These are phyloP conservation scores for Leccinum obscurum DNA, from an alignment of 768 basidiomycete species.

Conservation along the genomic window DNA sequence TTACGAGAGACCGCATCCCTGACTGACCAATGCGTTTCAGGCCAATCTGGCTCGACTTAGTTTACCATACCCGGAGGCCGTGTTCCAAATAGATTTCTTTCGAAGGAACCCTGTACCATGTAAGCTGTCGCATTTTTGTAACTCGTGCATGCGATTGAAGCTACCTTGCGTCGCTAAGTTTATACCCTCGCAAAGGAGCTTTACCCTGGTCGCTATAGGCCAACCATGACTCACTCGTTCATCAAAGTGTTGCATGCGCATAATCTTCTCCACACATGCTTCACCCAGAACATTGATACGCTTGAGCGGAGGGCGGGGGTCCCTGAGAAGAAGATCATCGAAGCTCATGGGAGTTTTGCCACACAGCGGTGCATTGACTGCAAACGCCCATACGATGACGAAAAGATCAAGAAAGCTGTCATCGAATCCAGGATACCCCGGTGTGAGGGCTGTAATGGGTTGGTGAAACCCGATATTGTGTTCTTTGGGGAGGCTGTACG, in stretches of 20 bases:
- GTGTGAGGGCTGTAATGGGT: constrained; percentile 67
- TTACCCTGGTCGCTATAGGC: constrained; percentile 87
- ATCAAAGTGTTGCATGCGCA: constrained; percentile 77
- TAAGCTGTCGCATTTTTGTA: constrained; percentile 35
- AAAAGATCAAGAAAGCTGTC: constrained; percentile 67
- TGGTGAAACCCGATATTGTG: constrained; percentile 93
- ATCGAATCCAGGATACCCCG: constrained; percentile 55
- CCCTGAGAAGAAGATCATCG: constrained; percentile 71
- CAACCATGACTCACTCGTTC: constrained; percentile 90
- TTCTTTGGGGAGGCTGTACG: constrained; percentile 84
- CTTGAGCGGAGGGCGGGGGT: constrained; percentile 85
- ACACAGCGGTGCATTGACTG: constrained; percentile 83
- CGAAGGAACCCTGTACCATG: constrained; percentile 76
- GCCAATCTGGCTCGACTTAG: constrained; percentile 75
- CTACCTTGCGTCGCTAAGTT: constrained; percentile 43
- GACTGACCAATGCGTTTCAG: constrained; percentile 36
- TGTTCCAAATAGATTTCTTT: constrained; percentile 92
- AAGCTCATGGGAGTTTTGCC: constrained; percentile 97
- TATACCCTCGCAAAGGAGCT: constrained; percentile 93
- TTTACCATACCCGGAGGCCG: constrained; percentile 91
- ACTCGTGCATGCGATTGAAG: background rate
- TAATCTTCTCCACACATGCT: constrained; percentile 68
- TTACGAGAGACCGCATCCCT: background rate
- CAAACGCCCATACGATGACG: constrained; percentile 52
- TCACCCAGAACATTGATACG: constrained; percentile 93